Evolutionary conservation across 2,329 filamentous ascomycete genomes (phyloP).

Genomic region (Sordariomycetes sp.): DNA sequence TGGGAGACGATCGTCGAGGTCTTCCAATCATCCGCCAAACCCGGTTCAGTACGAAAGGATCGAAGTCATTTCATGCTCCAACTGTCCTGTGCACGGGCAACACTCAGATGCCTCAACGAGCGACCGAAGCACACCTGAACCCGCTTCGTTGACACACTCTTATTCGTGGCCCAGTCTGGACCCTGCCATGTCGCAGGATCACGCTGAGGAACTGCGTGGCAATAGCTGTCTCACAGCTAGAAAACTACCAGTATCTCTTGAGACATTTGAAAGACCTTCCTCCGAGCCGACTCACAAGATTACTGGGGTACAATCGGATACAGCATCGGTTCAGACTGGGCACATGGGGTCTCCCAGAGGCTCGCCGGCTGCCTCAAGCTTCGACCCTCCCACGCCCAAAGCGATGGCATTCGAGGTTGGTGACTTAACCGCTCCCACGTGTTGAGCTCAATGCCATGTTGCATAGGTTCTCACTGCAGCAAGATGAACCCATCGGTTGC

Average conservation of each 20-base stretch:
- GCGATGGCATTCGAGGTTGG: conserved; percentile 12
- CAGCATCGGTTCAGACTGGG: neutral
- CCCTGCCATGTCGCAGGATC: too few relatives aligned
- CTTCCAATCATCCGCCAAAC: neutral
- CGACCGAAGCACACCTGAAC: too few relatives aligned
- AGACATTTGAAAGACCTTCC: too few relatives aligned
- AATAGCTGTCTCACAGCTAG: too few relatives aligned
- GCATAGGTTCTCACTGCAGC: neutral
- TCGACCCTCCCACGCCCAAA: conserved; percentile 17
- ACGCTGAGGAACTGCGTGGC: too few relatives aligned
- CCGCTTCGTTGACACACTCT: too few relatives aligned
- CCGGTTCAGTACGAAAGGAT: conserved; percentile 8
- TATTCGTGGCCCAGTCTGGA: too few relatives aligned
- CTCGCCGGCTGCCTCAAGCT: conserved; percentile 10
- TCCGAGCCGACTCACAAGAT: too few relatives aligned
- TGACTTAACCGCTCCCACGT: neutral
- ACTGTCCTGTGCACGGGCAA: conserved; percentile 10
- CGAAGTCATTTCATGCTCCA: conserved; percentile 9
- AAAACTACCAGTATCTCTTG: too few relatives aligned
- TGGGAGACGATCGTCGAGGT: conserved; percentile 2
- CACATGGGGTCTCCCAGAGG: conserved; percentile 4
- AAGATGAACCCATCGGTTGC: too few relatives aligned
- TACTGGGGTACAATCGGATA: too few relatives aligned
- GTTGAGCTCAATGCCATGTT: too few relatives aligned
- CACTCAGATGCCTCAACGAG: conserved; percentile 4